Percentiles rank a stretch among this genome's conserved stretches.
Evolutionary conservation across 139 green algal genomes (phyloP).

Genomic region (Chlorella sp.): DNA sequence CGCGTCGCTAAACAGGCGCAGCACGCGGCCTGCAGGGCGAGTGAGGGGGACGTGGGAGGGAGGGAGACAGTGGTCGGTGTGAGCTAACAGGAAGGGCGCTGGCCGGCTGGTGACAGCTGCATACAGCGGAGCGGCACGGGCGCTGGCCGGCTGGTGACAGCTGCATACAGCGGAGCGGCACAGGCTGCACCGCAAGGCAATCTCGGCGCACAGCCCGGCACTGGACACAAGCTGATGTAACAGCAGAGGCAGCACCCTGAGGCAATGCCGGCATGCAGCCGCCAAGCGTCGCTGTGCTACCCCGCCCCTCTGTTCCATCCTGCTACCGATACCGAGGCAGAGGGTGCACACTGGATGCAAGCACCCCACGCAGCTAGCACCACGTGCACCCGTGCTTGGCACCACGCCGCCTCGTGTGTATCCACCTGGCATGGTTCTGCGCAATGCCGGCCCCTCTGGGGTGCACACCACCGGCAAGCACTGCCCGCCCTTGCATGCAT

Average conservation of each 20-base stretch:
- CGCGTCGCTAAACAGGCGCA: conserved; percentile 45
- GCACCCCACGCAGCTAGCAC: neutral
- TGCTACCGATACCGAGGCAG: too few species aligned
- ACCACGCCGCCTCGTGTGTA: too few species aligned
- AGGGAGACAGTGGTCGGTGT: neutral
- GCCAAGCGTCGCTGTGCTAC: neutral
- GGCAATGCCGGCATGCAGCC: neutral
- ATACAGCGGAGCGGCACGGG: neutral
- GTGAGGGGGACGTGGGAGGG: neutral
- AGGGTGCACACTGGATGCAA: neutral
- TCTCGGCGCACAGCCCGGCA: too few species aligned
- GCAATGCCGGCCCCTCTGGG: too few species aligned
- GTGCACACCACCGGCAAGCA: too few species aligned
- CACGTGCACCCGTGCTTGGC: too few species aligned
- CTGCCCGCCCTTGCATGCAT: neutral
- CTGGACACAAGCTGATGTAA: too few species aligned
- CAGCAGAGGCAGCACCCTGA: neutral
- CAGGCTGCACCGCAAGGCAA: too few species aligned
- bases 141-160: neutral
- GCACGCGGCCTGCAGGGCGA: conserved; percentile 34
- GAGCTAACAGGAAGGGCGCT: neutral
- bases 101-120: neutral
- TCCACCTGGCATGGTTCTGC: too few species aligned
- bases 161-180: neutral
- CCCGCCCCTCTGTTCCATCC: neutral